Evolutionary conservation across 768 basidiomycete genomes (phyloP), one percentile per base, ranked within the genome.

Genomic region (Macrolepiota dolichaula): DNA sequence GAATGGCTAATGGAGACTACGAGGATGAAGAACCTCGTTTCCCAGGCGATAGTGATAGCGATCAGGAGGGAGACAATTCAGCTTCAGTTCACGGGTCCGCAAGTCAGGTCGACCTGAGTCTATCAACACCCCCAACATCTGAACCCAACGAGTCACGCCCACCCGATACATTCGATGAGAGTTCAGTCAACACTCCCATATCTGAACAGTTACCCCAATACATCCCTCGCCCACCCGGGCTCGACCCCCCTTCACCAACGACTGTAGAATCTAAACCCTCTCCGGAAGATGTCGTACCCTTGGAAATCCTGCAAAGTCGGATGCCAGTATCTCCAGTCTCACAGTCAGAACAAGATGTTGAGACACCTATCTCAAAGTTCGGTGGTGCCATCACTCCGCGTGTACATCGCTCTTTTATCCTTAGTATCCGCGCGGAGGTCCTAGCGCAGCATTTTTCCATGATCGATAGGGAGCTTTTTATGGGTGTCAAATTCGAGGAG

Each of bases 381-480:
- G 74, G n/a, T 59, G 68, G 35, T 55, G 73, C 11, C 76, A 74
- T 13, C 50, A 19, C 72, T 6, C 75, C 80, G 15, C 79, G 77
- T n/a, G 69, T 74, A 6, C 84, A 91, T 68, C 85, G 83, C 9
- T 92, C 89, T 2, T 95, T 90, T 75, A 79, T 95, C 54, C 75
- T 92, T n/a, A 72, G 69, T 32, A 78, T 82, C 69, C 78, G 84
- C 5, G 84, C 89, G 1, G 84, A 85, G 38, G 74, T 73, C 4
- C 71, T 97, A 36, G 89, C 89, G 1, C 80, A 86, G 55, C 91
- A 94, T 66, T 91, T 96, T 67, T 81, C 89, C 6, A 88, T 93
- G 81, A 93, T 96, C 64, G 94, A 96, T 64, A 82, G 91, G 25
- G 94, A 96, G 66, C 74, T 96, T 57, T 92, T 94, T 70, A 85